Percentiles rank a stretch among this genome's conserved stretches.
These are phyloP conservation scores for Pelargonium fulgidum DNA, from an alignment of 441 rosid species.

Conservation along the genomic window DNA sequence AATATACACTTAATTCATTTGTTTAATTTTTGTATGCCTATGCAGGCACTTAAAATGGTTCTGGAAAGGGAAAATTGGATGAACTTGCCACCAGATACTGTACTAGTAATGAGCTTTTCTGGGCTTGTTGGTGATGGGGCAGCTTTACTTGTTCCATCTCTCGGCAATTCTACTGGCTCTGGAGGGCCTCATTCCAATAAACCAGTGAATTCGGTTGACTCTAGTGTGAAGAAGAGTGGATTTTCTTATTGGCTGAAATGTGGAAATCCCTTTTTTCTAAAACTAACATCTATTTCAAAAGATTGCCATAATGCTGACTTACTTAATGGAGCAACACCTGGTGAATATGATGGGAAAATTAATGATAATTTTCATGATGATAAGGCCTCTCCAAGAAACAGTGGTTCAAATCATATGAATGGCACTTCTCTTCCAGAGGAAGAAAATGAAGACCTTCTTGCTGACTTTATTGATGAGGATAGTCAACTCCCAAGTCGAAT, in stretches of 20 bases:
- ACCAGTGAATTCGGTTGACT: conserved; percentile 33
- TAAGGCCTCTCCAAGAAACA: conserved; percentile 29
- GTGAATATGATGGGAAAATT: conserved; percentile 39
- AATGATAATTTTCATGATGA: conserved; percentile 35
- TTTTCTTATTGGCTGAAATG: conserved; percentile 71
- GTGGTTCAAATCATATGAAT: conserved; percentile 36
- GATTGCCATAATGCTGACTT: conserved; percentile 40
- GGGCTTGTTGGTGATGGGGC: conserved; percentile 98
- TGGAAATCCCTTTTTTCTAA: conserved; percentile 79
- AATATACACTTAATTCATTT: not conserved
- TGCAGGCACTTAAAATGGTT: conserved; percentile 96
- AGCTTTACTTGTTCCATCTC: conserved; percentile 54
- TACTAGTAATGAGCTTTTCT: conserved; percentile 68
- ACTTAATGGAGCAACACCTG: conserved; percentile 39
- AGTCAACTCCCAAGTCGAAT: conserved; percentile 98
- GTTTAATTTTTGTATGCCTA: conserved; percentile 8
- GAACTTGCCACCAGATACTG: conserved; percentile 67
- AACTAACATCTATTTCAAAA: conserved; percentile 36
- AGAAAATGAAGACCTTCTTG: conserved; percentile 96
- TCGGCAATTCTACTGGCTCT: conserved; percentile 37
- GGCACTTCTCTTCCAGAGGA: conserved; percentile 68
- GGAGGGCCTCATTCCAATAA: conserved; percentile 43
- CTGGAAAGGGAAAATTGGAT: conserved; percentile 93
- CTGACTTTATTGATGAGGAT: conserved; percentile 98
- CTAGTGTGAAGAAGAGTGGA: conserved; percentile 49